Evolutionary conservation across 1,284 basidiomycete genomes (phyloP), one percentile per base, ranked within the genome.

Genomic region (Austropuccinia psidii): DNA sequence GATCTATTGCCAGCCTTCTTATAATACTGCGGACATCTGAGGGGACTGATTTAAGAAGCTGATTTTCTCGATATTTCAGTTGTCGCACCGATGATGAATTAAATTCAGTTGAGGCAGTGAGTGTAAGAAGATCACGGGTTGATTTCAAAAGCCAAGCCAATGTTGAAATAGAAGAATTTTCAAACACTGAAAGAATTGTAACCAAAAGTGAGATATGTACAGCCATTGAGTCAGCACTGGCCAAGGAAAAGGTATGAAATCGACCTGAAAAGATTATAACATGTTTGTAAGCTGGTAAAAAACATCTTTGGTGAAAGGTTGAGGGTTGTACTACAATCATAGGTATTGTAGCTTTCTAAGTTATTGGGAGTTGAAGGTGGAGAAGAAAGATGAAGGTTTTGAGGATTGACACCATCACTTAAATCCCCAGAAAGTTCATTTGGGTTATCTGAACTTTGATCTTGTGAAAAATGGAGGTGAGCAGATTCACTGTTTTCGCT

Each of bases 71-170:
- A n/a, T 8, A 41, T 19, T 33, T 41, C n/a, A 60, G 27, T 35
- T 60, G 24, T 60, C 57, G 17, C 27, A n/a, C n/a, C 9, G 39
- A 64, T 21, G 13, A 8, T 41, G 57, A 1, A 29, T 33, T 19
- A 47, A 60, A 33, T 60, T 47, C 54, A 37, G 37, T 17, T 13
- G 24, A 58, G 43, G 54, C 67, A 17, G 39, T 21, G 17, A 60
- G 54, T 27, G 5, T 29, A 13, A 70, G 39, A 17, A 60, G 39
- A 11, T 35, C 37, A 19, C 45, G 19, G 41, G 39, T 55, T 15
- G 57, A 58, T 61, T 70, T 58, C 43, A 70, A 35, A 35, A 70
- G 41, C 68, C 68, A 70, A 21, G 57, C 45, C 19, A 21, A 70
- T 6, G 55, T 70, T 41, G 24, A n/a, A 35, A 29, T 37, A 9